Evolutionary conservation across 768 basidiomycete species (phyloP), one percentile per base, ranked within the genome.

Genomic region (Leccinum broughii): DNA sequence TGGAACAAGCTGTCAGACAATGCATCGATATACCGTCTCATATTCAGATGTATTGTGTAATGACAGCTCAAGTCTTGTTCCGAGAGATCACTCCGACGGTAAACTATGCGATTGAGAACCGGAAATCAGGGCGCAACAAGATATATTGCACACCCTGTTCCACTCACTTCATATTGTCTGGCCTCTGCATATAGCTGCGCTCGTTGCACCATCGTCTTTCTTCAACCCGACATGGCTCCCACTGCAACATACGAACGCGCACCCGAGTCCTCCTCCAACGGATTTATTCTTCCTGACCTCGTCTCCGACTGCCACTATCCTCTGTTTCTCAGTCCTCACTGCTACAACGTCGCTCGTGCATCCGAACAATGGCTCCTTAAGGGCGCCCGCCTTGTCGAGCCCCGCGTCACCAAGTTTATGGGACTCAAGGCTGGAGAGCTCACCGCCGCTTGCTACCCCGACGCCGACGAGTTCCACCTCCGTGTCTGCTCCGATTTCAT

Each of bases 401-500:
- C 77, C 58, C 67, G 67, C 8, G 55, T 60, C 32, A 75, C 71
- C 59, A 75, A 73, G 37, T 80, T 89, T 55, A 77, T 79, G 65
- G 85, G 83, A 30, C 77, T 88, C 57, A 83, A 87, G 62, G 85
- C 85, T 13, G 86, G 87, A 49, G 84, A 86, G 62, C 82, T 90
- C 63, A 83, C 86, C 35, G 86, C 85, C 3, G 81, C 77, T 67
- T 87, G 85, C 70, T 90, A 89, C 70, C 80, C 83, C 58, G 80
- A 80, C 26, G 76, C 82, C 22, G 74, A 82, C n/a, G 70, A 77
- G 48, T 80, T 83, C 62, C 82, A 84, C 53, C 81, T 90, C 39
- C 83, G 85, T 32, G 81, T 87, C 61, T 81, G 86, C 62, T 82
- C 83, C 3, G 88, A 90, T 72, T 89, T 87, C 66, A 82, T 90